Base-by-base conservation (phyloP, 768 basidiomycete species). In the Hirschioporus abietinus region DNA sequence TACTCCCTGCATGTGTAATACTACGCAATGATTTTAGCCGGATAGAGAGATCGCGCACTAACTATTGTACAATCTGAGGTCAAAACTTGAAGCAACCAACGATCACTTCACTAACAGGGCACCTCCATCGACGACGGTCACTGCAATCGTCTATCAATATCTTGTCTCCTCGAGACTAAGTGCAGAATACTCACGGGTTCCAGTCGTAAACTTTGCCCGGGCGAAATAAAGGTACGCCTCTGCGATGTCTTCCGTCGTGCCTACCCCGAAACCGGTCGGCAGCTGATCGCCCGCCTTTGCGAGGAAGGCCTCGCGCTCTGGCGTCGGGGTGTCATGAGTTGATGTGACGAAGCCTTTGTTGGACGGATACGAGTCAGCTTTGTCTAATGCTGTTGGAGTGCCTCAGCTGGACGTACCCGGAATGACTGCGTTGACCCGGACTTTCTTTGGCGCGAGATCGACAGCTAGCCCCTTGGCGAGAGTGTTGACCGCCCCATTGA, bases 181-280 rank as follows among this genome's bases (percentile, higher is more conserved):
- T 30, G 2, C 4, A 30, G 30, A 25, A 4, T 15, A 61, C 60
- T 61, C 27, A 64, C 63, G 20, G 15, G 63, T 64, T 12, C 63
- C 63, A 17, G 63, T 64, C 26, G 63, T 64, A 35, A 35, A 64
- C 35, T 36, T 27, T 0, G 63, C 63, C 20, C 63, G 63, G 15
- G 63, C 63, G 35, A 64, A 64, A 24, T 64, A 64, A 20, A 64
- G 36, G n/a, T 64, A 64, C 20, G 63, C 36, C 36, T 64, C 63
- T 24, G 63, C 63, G 8, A 64, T 64, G 27, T 64, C 63, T 24
- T 64, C 63, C 0, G 63, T 64, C 26, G 27, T 64, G 63, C 63
- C 63, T 18, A 64, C 63, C 15, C 60, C 60, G 36, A 34, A 64
- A 1, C 63, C 63, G 1, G 63, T 64, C 1, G n/a, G 27, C 5